Conservation (phyloP, 225 moss, liverwort and hornwort species). For the Neckera pumila region DNA sequence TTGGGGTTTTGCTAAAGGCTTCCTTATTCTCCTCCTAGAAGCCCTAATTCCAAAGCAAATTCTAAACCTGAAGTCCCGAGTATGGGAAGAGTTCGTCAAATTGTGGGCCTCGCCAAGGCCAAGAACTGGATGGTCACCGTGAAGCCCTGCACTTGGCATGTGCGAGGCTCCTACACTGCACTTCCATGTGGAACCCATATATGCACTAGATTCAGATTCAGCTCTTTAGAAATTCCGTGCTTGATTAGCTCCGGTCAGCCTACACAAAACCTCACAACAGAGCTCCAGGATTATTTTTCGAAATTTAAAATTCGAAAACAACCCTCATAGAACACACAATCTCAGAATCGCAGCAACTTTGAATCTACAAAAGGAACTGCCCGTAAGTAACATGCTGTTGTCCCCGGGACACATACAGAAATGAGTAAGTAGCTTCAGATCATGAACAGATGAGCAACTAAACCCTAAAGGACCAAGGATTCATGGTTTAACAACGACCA, state of each 20-base stretch:
- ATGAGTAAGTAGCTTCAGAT: background rate
- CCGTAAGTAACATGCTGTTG: background rate
- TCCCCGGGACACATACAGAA: background rate
- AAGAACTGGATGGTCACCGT: background rate
- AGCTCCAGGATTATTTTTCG: background rate
- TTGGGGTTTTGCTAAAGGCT: background rate
- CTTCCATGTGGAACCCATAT: constrained; percentile 26
- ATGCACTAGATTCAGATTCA: background rate
- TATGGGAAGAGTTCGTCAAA: background rate
- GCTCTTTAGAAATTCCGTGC: background rate
- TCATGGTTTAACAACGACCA: background rate
- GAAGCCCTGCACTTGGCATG: constrained; percentile 13
- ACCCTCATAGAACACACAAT: background rate
- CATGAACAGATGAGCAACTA: background rate
- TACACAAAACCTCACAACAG: background rate
- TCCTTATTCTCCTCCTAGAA: background rate
- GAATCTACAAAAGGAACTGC: background rate
- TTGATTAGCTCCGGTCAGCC: background rate
- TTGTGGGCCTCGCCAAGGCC: background rate
- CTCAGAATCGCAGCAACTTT: background rate
- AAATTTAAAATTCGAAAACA: background rate
- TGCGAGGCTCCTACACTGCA: constrained; percentile 12
- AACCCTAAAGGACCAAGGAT: background rate
- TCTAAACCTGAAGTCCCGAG: background rate
- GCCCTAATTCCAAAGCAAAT: background rate